Conservation (phyloP, 1,139 yeast genomes). For the Suhomyces taliae region DNA sequence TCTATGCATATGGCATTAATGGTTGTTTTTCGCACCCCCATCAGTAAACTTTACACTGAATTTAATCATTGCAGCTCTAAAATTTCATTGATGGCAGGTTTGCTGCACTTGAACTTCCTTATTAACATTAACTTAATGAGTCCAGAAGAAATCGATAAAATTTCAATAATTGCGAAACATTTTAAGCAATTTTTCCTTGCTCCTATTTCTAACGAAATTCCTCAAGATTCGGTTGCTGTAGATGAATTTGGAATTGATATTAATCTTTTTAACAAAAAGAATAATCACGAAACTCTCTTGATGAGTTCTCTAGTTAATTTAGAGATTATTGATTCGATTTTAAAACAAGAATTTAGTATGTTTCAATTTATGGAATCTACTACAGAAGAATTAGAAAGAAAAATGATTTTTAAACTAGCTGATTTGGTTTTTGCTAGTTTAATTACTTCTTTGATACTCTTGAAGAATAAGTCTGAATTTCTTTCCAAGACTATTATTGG, state of each 20-base stretch:
- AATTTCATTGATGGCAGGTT: conserved; percentile 22
- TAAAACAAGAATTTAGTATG: conserved; percentile 21
- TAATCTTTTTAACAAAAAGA: conserved; percentile 1
- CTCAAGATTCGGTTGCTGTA: conserved; percentile 8
- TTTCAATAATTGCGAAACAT: conserved; percentile 14
- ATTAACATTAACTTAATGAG: conserved; percentile 18
- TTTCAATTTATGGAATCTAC: conserved; percentile 13
- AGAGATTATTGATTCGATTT: conserved; percentile 8
- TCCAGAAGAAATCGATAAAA: conserved; percentile 7
- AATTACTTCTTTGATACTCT: conserved; percentile 15
- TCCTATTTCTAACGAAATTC: conserved; percentile 26
- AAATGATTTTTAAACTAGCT: conserved; percentile 16
- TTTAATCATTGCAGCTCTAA: conserved; percentile 27
- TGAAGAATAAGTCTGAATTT: neutral
- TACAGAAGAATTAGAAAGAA: conserved; percentile 13
- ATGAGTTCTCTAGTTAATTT: conserved; percentile 13
- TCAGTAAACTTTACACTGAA: conserved; percentile 16
- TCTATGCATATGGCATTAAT: neutral
- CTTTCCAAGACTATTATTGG: neutral
- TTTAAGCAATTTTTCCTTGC: conserved; percentile 25
- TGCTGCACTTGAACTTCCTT: conserved; percentile 20
- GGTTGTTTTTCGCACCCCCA: neutral
- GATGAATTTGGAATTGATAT: conserved; percentile 14
- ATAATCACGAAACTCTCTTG: conserved; percentile 8
- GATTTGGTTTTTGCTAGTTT: conserved; percentile 21